Conservation (phyloP, 2,329 filamentous ascomycete genomes). For the Nemania sp. region DNA sequence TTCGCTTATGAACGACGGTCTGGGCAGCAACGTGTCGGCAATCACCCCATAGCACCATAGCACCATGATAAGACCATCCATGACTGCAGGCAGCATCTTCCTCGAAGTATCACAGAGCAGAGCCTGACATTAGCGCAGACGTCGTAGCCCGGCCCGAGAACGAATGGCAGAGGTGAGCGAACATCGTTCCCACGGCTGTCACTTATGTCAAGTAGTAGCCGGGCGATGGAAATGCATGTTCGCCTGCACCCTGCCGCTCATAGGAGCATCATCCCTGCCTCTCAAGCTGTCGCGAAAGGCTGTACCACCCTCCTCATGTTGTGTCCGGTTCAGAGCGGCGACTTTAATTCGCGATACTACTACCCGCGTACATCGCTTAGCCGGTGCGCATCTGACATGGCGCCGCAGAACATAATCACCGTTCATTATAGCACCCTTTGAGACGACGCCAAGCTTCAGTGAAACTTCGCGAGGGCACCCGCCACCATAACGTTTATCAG, state of each 20-base stretch:
- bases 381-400: slow-evolving; percentile 10
- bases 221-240: slow-evolving; percentile 21
- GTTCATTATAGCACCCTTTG: slow-evolving; percentile 8
- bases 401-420: slow-evolving; percentile 7
- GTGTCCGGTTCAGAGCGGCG: slow-evolving; percentile 11
- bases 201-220: slow-evolving; percentile 19
- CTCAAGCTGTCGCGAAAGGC: slow-evolving; percentile 22
- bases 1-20: slow-evolving; percentile 6
- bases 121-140: slow-evolving; percentile 21
- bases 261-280: slow-evolving; percentile 24
- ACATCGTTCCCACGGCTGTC: slow-evolving; percentile 17
- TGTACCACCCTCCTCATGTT: slow-evolving; percentile 15
- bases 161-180: slow-evolving; percentile 19
- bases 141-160: slow-evolving; percentile 18
- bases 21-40: slow-evolving; percentile 17
- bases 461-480: neutral
- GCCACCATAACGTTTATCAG: slow-evolving; percentile 6
- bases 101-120: slow-evolving; percentile 20
- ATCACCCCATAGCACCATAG: slow-evolving; percentile 15
- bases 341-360: slow-evolving; percentile 12
- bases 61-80: slow-evolving; percentile 5
- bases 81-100: slow-evolving; percentile 21
- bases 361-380: slow-evolving; percentile 8
- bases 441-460: slow-evolving; percentile 10
- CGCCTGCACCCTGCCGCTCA: slow-evolving; percentile 21